phyloP scores from a whole-genome alignment of 257 asterid genomes.

The Fraxinus quadrangulata region DNA sequence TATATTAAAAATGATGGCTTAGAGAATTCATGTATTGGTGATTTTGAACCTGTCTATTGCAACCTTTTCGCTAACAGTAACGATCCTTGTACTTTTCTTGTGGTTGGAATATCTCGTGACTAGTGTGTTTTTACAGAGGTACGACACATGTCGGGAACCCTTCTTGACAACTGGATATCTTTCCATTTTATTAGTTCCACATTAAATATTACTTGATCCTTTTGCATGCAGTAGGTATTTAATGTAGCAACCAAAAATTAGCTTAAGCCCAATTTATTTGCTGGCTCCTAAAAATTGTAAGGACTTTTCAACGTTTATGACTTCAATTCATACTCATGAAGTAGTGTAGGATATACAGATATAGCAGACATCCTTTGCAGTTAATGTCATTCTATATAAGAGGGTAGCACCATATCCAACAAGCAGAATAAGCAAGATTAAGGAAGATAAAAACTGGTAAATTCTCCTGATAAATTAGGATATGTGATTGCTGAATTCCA shows the following conservation, averaged over 20 bases:
- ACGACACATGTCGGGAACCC: neutral
- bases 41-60: neutral
- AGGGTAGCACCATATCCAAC: neutral
- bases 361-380: neutral
- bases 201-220: neutral
- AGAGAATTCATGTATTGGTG: neutral
- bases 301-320: neutral
- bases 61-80: neutral
- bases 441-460: neutral
- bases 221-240: neutral
- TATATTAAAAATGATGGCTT: slow-evolving; percentile 3
- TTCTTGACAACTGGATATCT: neutral
- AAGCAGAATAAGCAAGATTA: neutral
- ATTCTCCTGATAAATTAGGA: neutral
- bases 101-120: neutral
- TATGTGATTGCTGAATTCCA: neutral
- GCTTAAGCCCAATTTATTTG: neutral
- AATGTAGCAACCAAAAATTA: neutral
- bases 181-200: neutral
- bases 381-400: neutral
- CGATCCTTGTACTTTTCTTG: neutral
- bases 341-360: neutral
- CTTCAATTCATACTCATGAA: neutral
- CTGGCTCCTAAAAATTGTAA: neutral
- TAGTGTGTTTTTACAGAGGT: neutral